A percentile compares a stretch with the other conserved stretches of the same genome.
Evolutionary conservation across 306 rosid species (phyloP).

Genomic region (Cyamopsis tetragonoloba): DNA sequence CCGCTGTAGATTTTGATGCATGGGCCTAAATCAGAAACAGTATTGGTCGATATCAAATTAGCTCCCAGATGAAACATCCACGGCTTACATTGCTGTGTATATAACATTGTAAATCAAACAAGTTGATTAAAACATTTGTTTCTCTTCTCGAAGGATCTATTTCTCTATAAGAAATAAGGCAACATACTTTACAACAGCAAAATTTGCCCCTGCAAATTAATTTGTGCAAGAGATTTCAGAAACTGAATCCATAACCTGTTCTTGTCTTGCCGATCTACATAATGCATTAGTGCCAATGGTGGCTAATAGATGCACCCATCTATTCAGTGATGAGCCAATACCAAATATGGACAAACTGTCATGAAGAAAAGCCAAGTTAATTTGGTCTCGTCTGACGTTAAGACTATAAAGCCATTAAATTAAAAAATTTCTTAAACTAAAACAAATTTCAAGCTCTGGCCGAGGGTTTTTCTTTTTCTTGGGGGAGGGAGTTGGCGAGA

Average conservation of each 20-base stretch:
- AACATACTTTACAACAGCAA: slow-evolving; percentile 48
- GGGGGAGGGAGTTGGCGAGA: neutral
- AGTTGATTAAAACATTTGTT: slow-evolving; percentile 8
- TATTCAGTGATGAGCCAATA: slow-evolving; percentile 31
- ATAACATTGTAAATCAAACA: slow-evolving; percentile 13
- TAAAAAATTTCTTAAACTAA: neutral
- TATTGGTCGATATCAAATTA: slow-evolving; percentile 10
- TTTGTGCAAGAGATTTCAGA: slow-evolving; percentile 33
- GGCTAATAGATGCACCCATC: slow-evolving; percentile 30
- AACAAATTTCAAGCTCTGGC: slow-evolving; percentile 13
- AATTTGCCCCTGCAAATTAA: slow-evolving; percentile 41
- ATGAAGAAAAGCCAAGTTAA: slow-evolving; percentile 15
- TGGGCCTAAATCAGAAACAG: slow-evolving; percentile 24
- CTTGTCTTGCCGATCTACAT: slow-evolving; percentile 27
- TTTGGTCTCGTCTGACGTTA: neutral
- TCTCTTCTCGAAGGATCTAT: slow-evolving; percentile 6
- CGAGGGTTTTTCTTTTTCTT: neutral
- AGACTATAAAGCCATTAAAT: slow-evolving; percentile 4
- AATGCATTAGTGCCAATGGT: slow-evolving; percentile 26
- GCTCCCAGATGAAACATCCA: slow-evolving; percentile 8
- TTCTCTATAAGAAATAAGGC: slow-evolving; percentile 14
- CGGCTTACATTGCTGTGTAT: slow-evolving; percentile 16
- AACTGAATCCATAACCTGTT: slow-evolving; percentile 30
- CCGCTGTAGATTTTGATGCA: slow-evolving; percentile 18
- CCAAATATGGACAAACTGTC: slow-evolving; percentile 38